phyloP scores from a whole-genome alignment of 371 early-diverging fungal genomes.

The Mucor sp. region DNA sequence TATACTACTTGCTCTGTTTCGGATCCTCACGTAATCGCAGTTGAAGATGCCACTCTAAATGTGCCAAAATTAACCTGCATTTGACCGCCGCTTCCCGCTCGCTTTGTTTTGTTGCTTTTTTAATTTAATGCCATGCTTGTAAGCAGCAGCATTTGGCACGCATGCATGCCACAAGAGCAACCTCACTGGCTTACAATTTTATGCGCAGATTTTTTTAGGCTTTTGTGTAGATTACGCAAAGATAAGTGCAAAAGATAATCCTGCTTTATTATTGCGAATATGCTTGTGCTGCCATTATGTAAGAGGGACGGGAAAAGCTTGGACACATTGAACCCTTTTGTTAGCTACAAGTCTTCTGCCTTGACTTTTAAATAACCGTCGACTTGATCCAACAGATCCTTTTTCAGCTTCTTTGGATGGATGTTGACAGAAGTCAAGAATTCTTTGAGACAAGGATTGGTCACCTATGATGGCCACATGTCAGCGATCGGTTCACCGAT shows the following conservation, averaged over 20 bases:
- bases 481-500: not conserved
- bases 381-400: slow-evolving; percentile 50
- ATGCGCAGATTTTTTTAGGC: not conserved
- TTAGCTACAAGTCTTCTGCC: slow-evolving; percentile 51
- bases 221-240: not conserved
- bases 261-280: not conserved
- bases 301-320: not conserved
- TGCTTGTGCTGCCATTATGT: not conserved
- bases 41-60: not conserved
- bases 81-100: slow-evolving; percentile 4
- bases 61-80: not conserved
- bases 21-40: slow-evolving; percentile 29
- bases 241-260: not conserved
- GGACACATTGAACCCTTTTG: not conserved
- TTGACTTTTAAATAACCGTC: slow-evolving; percentile 16
- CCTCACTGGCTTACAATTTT: not conserved
- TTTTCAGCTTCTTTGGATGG: slow-evolving; percentile 48
- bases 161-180: not conserved
- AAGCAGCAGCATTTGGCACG: not conserved
- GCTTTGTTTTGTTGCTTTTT: not conserved
- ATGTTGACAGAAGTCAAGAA: slow-evolving; percentile 45
- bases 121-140: not conserved
- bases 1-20: slow-evolving; percentile 4
- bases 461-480: slow-evolving; percentile 21
- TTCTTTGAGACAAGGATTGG: slow-evolving; percentile 53